Base-by-base conservation (phyloP, 352 stramenopile species). In the Phytophthora nicotianae region DNA sequence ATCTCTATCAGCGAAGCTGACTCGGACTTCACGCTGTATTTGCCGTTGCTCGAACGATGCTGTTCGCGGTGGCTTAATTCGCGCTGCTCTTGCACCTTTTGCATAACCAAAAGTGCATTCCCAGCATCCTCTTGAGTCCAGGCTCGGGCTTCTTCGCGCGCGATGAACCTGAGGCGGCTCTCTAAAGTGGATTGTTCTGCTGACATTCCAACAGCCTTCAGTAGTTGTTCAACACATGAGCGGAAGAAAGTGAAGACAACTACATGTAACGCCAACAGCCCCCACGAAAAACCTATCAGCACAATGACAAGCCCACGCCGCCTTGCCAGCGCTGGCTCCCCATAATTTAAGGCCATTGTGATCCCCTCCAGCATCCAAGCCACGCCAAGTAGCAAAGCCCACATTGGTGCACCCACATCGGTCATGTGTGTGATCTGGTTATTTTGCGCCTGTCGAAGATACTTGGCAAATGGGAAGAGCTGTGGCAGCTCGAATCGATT, bases 391-490 rank as follows among this genome's bases (percentile, higher is more conserved):
- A 88, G 63, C 7, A 88, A 21, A 11, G 71, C 48, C 78, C 75
- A 91, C 59, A 78, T 86, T 16, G 75, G 73, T 24, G 86, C 68
- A 47, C 81, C 37, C 17, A 91, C 79, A 10, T 91, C 80, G 19
- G 86, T 87, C 69, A 91, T 81, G 54, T 91, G 75, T 14, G 68
- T 82, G 65, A 91, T 88, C 67, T 91, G 78, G 66, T 83, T 89
- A 53, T 88, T 79, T 48, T 89, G 82, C 14, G 77, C 78, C 23
- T 87, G 75, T 6, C 77, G 68, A 10, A 91, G 43, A 54, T 91
- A 91, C 62, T 91, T 91, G 61, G 74, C 67, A 65, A 88, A 91
- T 19, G 82, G 77, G 35, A 80, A 80, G n/a, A 86, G 66, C 53
- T 83, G 59, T 0, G 77, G 77, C 3, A 86, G 58, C 2, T 61